Conservation (phyloP, 106 monocot species). For the Xerophyta viscosa region DNA sequence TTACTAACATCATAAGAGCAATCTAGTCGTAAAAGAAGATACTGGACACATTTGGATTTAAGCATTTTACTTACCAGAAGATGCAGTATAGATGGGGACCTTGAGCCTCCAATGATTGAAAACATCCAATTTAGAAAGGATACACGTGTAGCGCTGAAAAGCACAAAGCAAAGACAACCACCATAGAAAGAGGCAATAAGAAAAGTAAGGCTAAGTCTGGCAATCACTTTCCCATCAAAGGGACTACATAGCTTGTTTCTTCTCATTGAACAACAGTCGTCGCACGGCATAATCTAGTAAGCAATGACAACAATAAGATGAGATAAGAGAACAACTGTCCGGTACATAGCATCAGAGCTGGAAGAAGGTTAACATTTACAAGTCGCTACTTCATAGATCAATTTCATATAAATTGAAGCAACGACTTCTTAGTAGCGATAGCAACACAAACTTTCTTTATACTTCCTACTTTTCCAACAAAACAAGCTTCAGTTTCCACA, state of each 20-base stretch:
- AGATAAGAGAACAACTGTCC: not conserved
- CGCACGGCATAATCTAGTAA: not conserved
- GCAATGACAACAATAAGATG: not conserved
- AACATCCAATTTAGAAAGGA: not conserved
- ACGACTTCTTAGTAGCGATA: too few relatives aligned
- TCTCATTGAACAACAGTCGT: not conserved
- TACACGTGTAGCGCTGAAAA: conserved; percentile 2
- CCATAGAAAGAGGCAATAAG: not conserved
- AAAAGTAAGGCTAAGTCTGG: not conserved
- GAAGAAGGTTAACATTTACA: not conserved
- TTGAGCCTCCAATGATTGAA: not conserved
- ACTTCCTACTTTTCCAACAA: too few relatives aligned
- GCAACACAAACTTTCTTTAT: too few relatives aligned
- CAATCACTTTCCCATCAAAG: conserved; percentile 3
- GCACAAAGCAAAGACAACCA: not conserved
- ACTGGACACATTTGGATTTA: too few relatives aligned
- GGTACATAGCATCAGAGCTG: not conserved
- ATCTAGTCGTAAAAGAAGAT: too few relatives aligned
- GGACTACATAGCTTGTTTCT: not conserved
- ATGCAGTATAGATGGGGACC: not conserved
- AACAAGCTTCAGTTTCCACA: too few relatives aligned
- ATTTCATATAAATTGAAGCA: too few relatives aligned
- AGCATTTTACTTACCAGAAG: not conserved
- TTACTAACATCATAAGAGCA: too few relatives aligned
- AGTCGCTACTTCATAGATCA: too few relatives aligned